Evolutionary conservation across 768 basidiomycete genomes (phyloP).

Genomic region (Sporobolomyces pararoseus): DNA sequence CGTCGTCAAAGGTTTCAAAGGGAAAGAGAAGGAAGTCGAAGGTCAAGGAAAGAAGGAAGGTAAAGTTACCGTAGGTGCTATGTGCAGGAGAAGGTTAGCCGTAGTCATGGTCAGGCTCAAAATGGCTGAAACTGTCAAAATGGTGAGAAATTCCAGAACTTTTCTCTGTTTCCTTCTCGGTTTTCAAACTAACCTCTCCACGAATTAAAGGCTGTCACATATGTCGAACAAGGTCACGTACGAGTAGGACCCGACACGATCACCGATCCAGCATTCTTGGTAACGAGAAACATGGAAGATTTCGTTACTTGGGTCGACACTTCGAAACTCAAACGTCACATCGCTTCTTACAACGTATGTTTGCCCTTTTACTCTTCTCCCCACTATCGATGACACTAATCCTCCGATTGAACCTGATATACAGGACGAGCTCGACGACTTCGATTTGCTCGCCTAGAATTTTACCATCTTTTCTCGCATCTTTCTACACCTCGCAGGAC

Average conservation of each 20-base stretch:
- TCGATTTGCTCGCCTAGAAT: constrained; percentile 58
- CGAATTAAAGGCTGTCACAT: constrained; percentile 75
- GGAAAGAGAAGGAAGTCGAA: constrained; percentile 41
- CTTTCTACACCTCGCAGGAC: background rate
- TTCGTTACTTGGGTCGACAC: constrained; percentile 99
- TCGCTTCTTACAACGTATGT: constrained; percentile 96
- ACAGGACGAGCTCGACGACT: constrained; percentile 76
- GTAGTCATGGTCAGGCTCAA: constrained; percentile 80
- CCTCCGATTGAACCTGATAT: background rate
- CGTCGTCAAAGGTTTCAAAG: constrained; percentile 41
- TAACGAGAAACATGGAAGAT: constrained; percentile 96
- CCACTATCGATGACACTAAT: background rate
- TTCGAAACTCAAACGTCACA: constrained; percentile 89
- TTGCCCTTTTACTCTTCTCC: constrained; percentile 51
- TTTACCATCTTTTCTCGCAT: background rate
- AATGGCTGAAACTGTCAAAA: constrained; percentile 92
- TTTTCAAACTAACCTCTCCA: constrained; percentile 6
- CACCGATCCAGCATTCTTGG: constrained; percentile 91
- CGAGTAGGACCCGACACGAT: constrained; percentile 93
- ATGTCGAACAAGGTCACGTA: constrained; percentile 97
- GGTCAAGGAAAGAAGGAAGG: constrained; percentile 55
- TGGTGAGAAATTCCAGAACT: constrained; percentile 60
- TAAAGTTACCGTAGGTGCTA: constrained; percentile 90
- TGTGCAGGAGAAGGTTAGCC: constrained; percentile 84
- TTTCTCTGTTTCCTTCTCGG: background rate